Evolutionary conservation across 148 eudicot genomes (phyloP), one percentile per base, ranked within the genome.

Genomic region (Camellia lanceoleosa): DNA sequence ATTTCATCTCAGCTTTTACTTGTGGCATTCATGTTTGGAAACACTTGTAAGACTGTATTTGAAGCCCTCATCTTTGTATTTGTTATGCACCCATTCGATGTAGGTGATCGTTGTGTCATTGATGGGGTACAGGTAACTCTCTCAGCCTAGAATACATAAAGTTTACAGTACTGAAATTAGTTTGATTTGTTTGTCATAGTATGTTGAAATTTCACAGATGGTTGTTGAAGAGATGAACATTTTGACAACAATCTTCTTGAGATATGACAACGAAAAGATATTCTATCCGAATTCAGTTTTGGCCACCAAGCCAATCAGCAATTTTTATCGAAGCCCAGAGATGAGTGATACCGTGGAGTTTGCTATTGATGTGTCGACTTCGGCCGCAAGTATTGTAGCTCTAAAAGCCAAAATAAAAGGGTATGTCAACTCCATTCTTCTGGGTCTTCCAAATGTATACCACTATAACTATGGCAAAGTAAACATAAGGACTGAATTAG

Each of bases 161-260:
- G 51, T 51, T 64, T 63, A 47, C 7, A 62, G 16, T 19, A 14
- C 44, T 19, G 15, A 58, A 38, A 15, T 73, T 55, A 15, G 46
- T 56, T 30, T 42, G 0, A 3, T 18, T 46, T 15, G 19, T 69
- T 58, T 68, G 38, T 74, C 71, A 56, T 75, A 14, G 7, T 64
- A 14, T 54, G 15, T 75, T 55, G 49, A 63, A 61, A n/a, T 44
- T 30, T 20, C 55, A 66, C 92, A 93, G 97, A 92, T 94, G 95
- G 64, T 86, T 2, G 98, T 94, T 55, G 97, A 95, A 78, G 97
- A 95, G 88, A 93, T 93, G 97, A 95, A 95, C 81, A 91, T 93
- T 23, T 87, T 95, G 88, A 91, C 97, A 7, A 95, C 98, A 14
- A 88, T 95, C 20, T 91, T 95, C 79, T 77, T 93, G 80, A 89